Evolutionary conservation across 2,329 filamentous ascomycete genomes (phyloP).

Genomic region (Penicillium thymicola): DNA sequence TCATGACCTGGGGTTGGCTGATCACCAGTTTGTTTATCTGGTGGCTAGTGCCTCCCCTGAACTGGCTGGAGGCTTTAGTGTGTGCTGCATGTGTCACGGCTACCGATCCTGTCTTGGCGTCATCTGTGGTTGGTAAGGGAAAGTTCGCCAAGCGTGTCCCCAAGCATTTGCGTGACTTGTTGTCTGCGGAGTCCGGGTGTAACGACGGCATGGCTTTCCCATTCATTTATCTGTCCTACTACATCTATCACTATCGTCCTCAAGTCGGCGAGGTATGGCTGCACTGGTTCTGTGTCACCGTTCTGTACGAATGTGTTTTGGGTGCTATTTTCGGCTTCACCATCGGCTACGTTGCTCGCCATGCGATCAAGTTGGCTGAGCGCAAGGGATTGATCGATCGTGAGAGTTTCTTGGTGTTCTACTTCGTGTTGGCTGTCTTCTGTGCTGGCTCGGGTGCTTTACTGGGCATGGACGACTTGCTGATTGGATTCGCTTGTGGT

Average conservation of each 20-base stretch:
- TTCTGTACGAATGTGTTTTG: constrained; percentile 94
- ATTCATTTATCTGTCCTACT: constrained; percentile 89
- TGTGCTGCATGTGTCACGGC: constrained; percentile 93
- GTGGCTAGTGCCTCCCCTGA: constrained; percentile 76
- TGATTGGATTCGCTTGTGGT: constrained; percentile 90
- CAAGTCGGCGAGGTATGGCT: constrained; percentile 67
- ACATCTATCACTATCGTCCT: constrained; percentile 78
- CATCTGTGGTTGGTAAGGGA: constrained; percentile 96
- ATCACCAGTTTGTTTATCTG: constrained; percentile 90
- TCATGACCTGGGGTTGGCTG: constrained; percentile 89
- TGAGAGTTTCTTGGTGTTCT: constrained; percentile 97
- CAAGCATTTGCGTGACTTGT: constrained; percentile 90
- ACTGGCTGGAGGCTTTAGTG: constrained; percentile 85
- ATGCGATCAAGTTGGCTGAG: constrained; percentile 85
- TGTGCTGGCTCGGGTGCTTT: constrained; percentile 91
- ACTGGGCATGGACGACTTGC: constrained; percentile 85
- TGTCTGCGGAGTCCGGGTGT: constrained; percentile 95
- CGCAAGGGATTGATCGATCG: constrained; percentile 82
- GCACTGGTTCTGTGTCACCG: constrained; percentile 84
- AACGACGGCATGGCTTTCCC: constrained; percentile 99
- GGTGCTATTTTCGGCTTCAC: constrained; percentile 83
- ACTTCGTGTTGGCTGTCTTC: constrained; percentile 94
- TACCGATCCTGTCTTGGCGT: constrained; percentile 93
- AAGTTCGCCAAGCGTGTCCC: constrained; percentile 98
- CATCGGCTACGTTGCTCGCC: constrained; percentile 84